phyloP scores from a whole-genome alignment of 257 asterid species.

The Galeopsis tetrahit region DNA sequence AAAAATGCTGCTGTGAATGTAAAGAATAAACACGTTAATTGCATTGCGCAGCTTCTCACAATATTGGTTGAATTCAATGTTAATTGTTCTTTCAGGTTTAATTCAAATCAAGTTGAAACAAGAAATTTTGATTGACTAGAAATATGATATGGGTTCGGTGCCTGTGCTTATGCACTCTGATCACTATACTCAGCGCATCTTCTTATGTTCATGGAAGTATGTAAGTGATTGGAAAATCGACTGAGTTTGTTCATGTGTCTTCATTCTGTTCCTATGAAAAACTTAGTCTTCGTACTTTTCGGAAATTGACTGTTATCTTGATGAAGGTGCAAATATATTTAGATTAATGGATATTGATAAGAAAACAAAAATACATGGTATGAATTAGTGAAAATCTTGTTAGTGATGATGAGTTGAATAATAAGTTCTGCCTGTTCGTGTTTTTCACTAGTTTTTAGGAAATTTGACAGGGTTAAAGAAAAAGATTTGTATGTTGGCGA shows the following conservation, averaged over 20 bases:
- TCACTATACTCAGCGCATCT: slow-evolving; percentile 26
- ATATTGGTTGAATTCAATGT: slow-evolving; percentile 10
- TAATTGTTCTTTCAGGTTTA: slow-evolving; percentile 26
- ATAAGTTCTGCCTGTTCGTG: slow-evolving; percentile 13
- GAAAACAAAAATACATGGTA: neutral
- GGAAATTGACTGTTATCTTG: slow-evolving; percentile 14
- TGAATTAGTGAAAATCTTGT: slow-evolving; percentile 2
- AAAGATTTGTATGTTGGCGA: slow-evolving; percentile 59
- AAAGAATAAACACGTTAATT: neutral
- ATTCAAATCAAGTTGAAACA: slow-evolving; percentile 24
- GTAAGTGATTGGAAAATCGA: slow-evolving; percentile 41
- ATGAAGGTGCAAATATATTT: neutral
- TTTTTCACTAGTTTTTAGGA: neutral
- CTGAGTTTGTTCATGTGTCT: neutral
- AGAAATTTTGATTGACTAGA: slow-evolving; percentile 15
- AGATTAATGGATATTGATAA: neutral
- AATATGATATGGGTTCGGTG: slow-evolving; percentile 38
- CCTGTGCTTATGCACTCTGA: slow-evolving; percentile 34
- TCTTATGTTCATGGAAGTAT: slow-evolving; percentile 32
- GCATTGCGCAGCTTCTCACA: slow-evolving; percentile 17
- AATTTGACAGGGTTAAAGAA: slow-evolving; percentile 42
- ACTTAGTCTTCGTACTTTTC: neutral
- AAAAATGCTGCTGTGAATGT: neutral
- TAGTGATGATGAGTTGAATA: slow-evolving; percentile 3
- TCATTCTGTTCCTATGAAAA: slow-evolving; percentile 10